These are phyloP conservation scores for Coemansia sp. DNA, from an alignment of 192 early-diverging fungal species.

Conservation along the genomic window DNA sequence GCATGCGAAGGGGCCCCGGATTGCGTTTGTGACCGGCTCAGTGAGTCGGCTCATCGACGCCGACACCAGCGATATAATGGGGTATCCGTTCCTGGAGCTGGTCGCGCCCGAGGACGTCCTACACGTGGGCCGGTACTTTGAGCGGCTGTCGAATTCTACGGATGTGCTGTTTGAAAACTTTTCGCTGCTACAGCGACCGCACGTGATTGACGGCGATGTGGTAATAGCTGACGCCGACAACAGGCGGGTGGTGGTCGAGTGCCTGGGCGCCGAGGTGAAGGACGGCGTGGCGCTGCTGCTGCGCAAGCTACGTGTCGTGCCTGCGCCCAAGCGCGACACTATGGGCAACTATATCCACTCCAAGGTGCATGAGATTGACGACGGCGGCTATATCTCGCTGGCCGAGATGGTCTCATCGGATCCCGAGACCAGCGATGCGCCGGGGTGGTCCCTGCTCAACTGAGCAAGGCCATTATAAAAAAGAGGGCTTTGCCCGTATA, in stretches of 20 bases:
- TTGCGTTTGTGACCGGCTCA: constrained; percentile 28
- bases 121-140: constrained; percentile 17
- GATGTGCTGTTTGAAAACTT: constrained; percentile 31
- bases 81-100: constrained; percentile 23
- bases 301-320: constrained; percentile 4
- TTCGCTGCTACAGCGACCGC: constrained; percentile 20
- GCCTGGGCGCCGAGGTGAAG: constrained; percentile 26
- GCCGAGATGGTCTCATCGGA: constrained; percentile 22
- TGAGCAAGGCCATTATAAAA: too few species aligned
- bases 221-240: constrained; percentile 14
- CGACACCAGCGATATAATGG: constrained; percentile 15
- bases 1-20: constrained; percentile 2
- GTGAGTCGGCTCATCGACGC: constrained; percentile 23
- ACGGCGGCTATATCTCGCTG: constrained; percentile 23
- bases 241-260: constrained; percentile 22
- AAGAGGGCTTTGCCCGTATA: too few species aligned
- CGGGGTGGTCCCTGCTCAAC: constrained; percentile 15
- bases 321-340: constrained; percentile 4
- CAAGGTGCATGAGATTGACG: constrained; percentile 3
- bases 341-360: constrained; percentile 8
- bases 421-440: constrained; percentile 24
- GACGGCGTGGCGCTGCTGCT: constrained; percentile 32
- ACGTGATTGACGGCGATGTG: constrained; percentile 28
- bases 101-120: constrained; percentile 28
- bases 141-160: constrained; percentile 14